Evolutionary conservation across 2,329 filamentous ascomycete species (phyloP), one percentile per base, ranked within the genome.

Genomic region (Zymoseptoria tritici): DNA sequence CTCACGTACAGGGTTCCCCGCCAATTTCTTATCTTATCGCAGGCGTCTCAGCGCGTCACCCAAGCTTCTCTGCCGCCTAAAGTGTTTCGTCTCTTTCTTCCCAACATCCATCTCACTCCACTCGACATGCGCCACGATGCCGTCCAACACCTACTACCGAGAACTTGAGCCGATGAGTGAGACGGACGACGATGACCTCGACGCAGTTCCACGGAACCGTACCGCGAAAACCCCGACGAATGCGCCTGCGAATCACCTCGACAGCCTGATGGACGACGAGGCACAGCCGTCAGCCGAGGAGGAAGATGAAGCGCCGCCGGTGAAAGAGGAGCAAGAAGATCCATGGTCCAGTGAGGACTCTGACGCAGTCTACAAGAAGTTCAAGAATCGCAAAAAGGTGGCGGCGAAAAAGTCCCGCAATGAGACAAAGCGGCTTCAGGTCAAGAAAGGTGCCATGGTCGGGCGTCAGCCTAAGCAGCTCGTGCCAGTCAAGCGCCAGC

Each of bases 341-440:
- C 49, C 20, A 52, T 52, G 49, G 22, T 52, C 22, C 19, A 52
- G 20, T 42, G 84, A 84, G 49, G 74, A 78, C 56, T 66, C 68
- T 1, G 81, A 83, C 24, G 79, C 80, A 21, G 79, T 80, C 7
- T 90, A 90, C 63, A 76, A 83, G 49, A 79, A 80, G n/a, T 86
- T 85, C 71, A 87, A 86, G 69, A 83, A 84, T 55, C 78, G 82
- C 53, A 84, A 81, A 46, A 83, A 83, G 66, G 78, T 78, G 54
- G 73, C 73, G 4, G 77, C 77, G 1, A 79, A 79, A 22, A 78
- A 77, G 26, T 81, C 79, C 16, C 77, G 75, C 61, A 80, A 75
- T 68, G 81, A 81, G 60, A 78, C 75, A 11, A 71, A 74, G 11
- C 70, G 72, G 29, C 68, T 72, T n/a, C 54, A 53, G n/a, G 22